These are phyloP conservation scores for sorghum (Sorghum bicolor) DNA, from an alignment of 176 grass and related monocot species.

Conservation along the genomic window Sorghum_bicolor_NCBIv3 NC_012873.2:7239001-7239500, in stretches of 20 bases:
- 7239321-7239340: background rate
- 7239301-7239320: background rate
- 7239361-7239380: background rate
- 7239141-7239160: too few relatives aligned
- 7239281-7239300: background rate
- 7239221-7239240: background rate
- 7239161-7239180: too few relatives aligned
- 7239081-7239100: too few relatives aligned
- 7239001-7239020: too few relatives aligned
- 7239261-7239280: background rate
- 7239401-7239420: background rate
- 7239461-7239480: background rate
- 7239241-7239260: background rate
- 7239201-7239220: background rate
- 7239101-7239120: too few relatives aligned
- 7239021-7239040: too few relatives aligned
- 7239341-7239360: background rate
- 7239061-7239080: too few relatives aligned
- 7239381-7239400: too few relatives aligned
- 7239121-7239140: too few relatives aligned
- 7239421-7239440: background rate
- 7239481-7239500: background rate
- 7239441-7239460: slow-evolving; percentile 1
- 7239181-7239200: too few relatives aligned
- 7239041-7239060: too few relatives aligned